Evolutionary conservation across 805 yeast genomes (phyloP).

Genomic region (Teunomyces cretensis): DNA sequence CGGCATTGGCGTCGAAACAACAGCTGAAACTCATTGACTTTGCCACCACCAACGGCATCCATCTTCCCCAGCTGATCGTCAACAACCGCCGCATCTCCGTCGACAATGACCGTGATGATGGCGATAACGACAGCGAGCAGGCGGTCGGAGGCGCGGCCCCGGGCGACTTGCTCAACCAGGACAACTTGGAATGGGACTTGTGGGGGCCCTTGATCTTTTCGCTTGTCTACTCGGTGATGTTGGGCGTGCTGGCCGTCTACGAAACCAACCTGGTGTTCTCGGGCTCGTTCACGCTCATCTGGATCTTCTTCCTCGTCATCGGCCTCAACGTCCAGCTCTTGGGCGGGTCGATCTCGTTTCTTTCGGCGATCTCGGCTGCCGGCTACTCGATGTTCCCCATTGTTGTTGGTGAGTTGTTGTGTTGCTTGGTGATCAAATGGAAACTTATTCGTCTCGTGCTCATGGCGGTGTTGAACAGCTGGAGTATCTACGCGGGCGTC

Average conservation of each 20-base stretch:
- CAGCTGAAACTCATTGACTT: slow-evolving; percentile 33
- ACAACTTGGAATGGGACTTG: slow-evolving; percentile 55
- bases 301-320: slow-evolving; percentile 61
- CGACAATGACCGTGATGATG: slow-evolving; percentile 15
- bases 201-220: slow-evolving; percentile 75
- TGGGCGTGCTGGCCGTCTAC: slow-evolving; percentile 34
- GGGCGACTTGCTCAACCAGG: slow-evolving; percentile 10
- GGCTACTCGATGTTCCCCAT: slow-evolving; percentile 73
- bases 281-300: slow-evolving; percentile 60
- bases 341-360: slow-evolving; percentile 60
- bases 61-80: slow-evolving; percentile 34
- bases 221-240: slow-evolving; percentile 50
- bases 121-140: slow-evolving; percentile 11
- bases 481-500: slow-evolving; percentile 67
- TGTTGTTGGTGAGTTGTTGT: slow-evolving; percentile 49
- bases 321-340: slow-evolving; percentile 66
- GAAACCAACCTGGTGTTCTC: slow-evolving; percentile 58
- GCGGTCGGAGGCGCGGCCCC: not conserved
- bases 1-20: slow-evolving; percentile 34
- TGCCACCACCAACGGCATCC: slow-evolving; percentile 36
- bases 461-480: slow-evolving; percentile 46
- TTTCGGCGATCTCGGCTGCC: slow-evolving; percentile 67
- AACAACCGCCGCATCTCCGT: slow-evolving; percentile 27
- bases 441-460: slow-evolving; percentile 50
- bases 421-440: slow-evolving; percentile 46